phyloP scores from a whole-genome alignment of 495 filamentous ascomycete genomes.

The Peziza echinospora region DNA sequence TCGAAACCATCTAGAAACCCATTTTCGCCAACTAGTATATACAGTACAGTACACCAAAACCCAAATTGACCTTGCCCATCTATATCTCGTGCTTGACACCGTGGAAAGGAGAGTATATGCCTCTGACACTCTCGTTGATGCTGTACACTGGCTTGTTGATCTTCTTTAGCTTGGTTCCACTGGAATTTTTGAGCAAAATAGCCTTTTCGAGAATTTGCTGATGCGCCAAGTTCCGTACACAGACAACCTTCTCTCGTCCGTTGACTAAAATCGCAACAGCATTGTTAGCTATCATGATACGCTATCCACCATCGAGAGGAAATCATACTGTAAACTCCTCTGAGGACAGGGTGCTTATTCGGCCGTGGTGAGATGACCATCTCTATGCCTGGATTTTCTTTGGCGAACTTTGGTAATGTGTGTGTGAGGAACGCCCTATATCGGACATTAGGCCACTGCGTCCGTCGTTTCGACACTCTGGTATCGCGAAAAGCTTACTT shows the following conservation, averaged over 20 bases:
- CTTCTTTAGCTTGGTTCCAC: constrained; percentile 63
- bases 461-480: constrained; percentile 2
- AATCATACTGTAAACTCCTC: constrained; percentile 44
- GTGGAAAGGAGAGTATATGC: constrained; percentile 87
- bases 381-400: constrained; percentile 67
- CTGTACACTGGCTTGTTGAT: constrained; percentile 64
- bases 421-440: constrained; percentile 57
- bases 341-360: constrained; percentile 63
- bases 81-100: constrained; percentile 25
- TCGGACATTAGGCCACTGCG: neutral
- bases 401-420: constrained; percentile 52
- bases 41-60: too few relatives aligned
- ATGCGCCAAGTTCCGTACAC: constrained; percentile 64
- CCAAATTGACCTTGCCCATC: too few relatives aligned
- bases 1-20: too few relatives aligned
- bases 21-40: too few relatives aligned
- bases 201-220: constrained; percentile 66
- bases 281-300: neutral
- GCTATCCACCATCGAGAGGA: neutral
- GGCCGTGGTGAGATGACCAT: constrained; percentile 77
- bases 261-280: constrained; percentile 53
- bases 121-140: constrained; percentile 79
- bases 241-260: constrained; percentile 64
- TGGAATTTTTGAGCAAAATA: constrained; percentile 57
- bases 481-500: constrained; percentile 38